Evolutionary conservation across 129 eudicot species (phyloP).

Genomic region (Arctium lappa): DNA sequence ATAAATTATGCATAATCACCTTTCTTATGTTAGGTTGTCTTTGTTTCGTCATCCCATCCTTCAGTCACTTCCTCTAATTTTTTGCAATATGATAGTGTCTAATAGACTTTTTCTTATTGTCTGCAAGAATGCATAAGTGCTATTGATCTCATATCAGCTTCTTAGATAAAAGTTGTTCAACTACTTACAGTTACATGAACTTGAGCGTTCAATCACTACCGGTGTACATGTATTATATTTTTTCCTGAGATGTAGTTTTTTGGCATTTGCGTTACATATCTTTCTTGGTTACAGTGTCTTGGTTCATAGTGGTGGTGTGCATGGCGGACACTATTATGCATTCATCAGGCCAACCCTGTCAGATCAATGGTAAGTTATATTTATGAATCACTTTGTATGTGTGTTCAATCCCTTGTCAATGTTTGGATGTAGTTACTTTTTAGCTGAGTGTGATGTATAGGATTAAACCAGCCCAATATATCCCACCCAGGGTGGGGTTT

Average conservation of each 20-base stretch:
- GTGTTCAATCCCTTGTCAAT: background rate
- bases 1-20: background rate
- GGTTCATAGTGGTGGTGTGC: constrained; percentile 99
- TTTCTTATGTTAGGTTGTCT: background rate
- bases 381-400: background rate
- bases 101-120: background rate
- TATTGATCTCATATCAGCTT: background rate
- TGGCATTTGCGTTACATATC: background rate
- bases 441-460: background rate
- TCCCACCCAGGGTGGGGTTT: no score
- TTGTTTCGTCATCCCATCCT: background rate
- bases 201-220: background rate
- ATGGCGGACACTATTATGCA: constrained; percentile 95
- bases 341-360: constrained; percentile 86
- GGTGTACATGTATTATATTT: background rate
- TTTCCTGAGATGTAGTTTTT: background rate
- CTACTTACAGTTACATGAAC: background rate
- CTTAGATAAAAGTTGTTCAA: background rate
- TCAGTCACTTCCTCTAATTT: background rate
- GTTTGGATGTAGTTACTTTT: constrained; percentile 5
- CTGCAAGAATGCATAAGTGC: background rate
- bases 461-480: background rate
- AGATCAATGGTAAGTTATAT: constrained; percentile 66
- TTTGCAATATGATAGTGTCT: background rate
- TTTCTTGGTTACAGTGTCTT: constrained; percentile 58